phyloP scores from a whole-genome alignment of 2,329 filamentous ascomycete genomes.

The Calonectria hongkongensis region DNA sequence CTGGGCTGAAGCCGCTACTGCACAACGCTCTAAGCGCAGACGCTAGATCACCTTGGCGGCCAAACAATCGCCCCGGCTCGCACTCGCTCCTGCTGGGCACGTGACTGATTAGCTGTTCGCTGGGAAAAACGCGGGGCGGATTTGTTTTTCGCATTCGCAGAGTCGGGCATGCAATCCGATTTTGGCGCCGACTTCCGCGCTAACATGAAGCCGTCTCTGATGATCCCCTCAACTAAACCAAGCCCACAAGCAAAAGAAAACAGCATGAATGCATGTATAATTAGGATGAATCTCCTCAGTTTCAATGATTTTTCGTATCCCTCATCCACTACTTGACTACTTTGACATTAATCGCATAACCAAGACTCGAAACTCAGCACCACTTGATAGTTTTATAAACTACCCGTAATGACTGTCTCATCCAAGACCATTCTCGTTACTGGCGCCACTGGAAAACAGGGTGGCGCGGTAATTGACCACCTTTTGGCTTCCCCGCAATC shows the following conservation, averaged over 20 bases:
- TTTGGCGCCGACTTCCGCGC: slow-evolving; percentile 4
- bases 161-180: background rate
- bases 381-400: no score
- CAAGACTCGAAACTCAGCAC: background rate
- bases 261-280: background rate
- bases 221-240: background rate
- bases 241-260: background rate
- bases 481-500: slow-evolving; percentile 27
- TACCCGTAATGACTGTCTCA: background rate
- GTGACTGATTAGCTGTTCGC: background rate
- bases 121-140: background rate
- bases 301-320: background rate
- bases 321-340: background rate
- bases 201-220: background rate
- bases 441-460: slow-evolving; percentile 43
- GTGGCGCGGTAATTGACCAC: slow-evolving; percentile 37
- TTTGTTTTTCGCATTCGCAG: slow-evolving; percentile 12
- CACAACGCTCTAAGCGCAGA: background rate
- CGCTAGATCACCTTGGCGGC: slow-evolving; percentile 3
- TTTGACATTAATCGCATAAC: background rate
- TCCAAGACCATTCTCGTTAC: slow-evolving; percentile 35
- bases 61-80: slow-evolving; percentile 4
- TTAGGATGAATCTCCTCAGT: background rate
- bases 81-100: background rate
- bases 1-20: slow-evolving; percentile 10